Evolutionary conservation across 805 yeast species (phyloP), one percentile per base, ranked within the genome.

Genomic region (Candida gorgasii): DNA sequence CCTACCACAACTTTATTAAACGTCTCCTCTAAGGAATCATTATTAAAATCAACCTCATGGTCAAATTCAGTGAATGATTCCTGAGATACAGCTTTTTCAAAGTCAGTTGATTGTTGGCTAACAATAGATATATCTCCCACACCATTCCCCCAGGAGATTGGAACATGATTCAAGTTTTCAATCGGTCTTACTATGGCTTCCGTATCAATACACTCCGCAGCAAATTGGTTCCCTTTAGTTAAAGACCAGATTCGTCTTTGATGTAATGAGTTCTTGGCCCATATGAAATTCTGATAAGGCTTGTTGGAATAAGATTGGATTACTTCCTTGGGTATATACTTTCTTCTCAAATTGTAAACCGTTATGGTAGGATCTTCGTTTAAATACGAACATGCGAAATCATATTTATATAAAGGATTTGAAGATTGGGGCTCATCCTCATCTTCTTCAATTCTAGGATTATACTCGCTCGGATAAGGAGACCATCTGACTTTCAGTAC

Each of bases 401-500:
- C 84, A 12, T 89, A 79, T 44, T 76, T 76, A 48, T 67, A 62
- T 12, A 84, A 65, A 1, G 68, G 52, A 39, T 53, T 49, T 11
- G 36, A 15, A 37, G 22, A 8, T 5, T 24, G n/a, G 4, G 7
- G 28, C 12, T 24, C 28, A 24, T 15, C 14, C 2, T 22, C 16
- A 26, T 42, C 48, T 17, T 40, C 48, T 17, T 40, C 39, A 67
- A 67, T 67, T 6, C 63, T 57, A n/a, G 33, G 29, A 5, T 20
- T 4, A 13, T 16, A 3, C 27, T 30, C 43, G 45, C 29, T 55
- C n/a, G 64, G 53, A 27, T 61, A 56, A 3, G 56, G 55, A 42
- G 63, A 55, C 90, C 96, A 89, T 20, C 82, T 62, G 0, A 84
- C 89, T 51, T 81, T 85, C 51, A 84, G 79, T 1, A 92, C 84